Conservation (phyloP, 2,329 filamentous ascomycete genomes). For the Macrophomina tecta region DNA sequence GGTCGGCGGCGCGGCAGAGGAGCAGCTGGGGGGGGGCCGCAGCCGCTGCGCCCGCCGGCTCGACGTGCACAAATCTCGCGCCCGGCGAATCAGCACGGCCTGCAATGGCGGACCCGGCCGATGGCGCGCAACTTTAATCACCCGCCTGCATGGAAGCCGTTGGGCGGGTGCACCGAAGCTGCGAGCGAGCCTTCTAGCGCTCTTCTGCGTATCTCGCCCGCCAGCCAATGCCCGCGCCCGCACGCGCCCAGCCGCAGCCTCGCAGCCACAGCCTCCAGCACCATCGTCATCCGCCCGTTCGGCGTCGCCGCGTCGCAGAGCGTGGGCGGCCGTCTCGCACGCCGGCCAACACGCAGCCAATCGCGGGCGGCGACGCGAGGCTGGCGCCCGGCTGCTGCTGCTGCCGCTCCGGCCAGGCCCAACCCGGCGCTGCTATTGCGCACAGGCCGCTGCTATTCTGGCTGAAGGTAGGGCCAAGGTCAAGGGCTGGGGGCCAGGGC, state of each 20-base stretch:
- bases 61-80: conserved; percentile 19
- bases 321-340: not conserved
- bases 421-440: not conserved
- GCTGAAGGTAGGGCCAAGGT: not conserved
- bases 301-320: conserved; percentile 19
- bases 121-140: conserved; percentile 23
- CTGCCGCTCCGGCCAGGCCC: not conserved
- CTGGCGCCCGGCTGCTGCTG: not conserved
- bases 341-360: conserved; percentile 9
- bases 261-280: conserved; percentile 3
- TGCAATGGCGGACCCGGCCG: conserved; percentile 22
- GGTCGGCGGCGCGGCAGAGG: conserved; percentile 8
- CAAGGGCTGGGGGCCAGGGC: too few species aligned
- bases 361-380: not conserved
- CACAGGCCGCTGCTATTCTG: conserved; percentile 19
- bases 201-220: conserved; percentile 3
- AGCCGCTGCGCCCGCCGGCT: conserved; percentile 17
- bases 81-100: conserved; percentile 8
- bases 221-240: conserved; percentile 12
- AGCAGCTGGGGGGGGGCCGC: conserved; percentile 14
- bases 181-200: conserved; percentile 26
- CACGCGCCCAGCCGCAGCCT: conserved; percentile 7
- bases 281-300: not conserved
- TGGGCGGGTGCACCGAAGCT: conserved; percentile 22
- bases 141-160: conserved; percentile 26